These are phyloP conservation scores for Verbena officinalis DNA, from an alignment of 257 asterid species.

Conservation along the genomic window DNA sequence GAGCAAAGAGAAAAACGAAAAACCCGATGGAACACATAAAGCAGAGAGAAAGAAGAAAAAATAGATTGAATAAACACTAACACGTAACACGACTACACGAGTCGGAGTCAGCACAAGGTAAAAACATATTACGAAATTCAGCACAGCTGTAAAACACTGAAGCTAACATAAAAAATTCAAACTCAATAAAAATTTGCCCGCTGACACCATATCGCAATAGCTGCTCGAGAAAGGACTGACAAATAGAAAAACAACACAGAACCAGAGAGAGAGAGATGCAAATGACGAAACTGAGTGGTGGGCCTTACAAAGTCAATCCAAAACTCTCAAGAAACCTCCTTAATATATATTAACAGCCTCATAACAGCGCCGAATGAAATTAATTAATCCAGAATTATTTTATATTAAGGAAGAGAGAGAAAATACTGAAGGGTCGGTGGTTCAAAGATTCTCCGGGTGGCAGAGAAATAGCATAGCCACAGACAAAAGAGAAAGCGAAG, in stretches of 20 bases:
- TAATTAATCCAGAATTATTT: conserved; percentile 27
- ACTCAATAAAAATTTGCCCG: background rate
- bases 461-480: conserved; percentile 42
- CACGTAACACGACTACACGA: conserved; percentile 43
- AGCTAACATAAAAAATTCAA: conserved; percentile 8
- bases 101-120: conserved; percentile 10
- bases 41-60: background rate
- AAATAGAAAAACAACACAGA: background rate
- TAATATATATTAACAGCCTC: background rate
- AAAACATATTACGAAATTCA: background rate
- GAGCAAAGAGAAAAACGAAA: background rate
- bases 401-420: conserved; percentile 2
- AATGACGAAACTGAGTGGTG: conserved; percentile 18
- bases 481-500: conserved; percentile 37
- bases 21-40: background rate
- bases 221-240: conserved; percentile 26
- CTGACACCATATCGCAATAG: conserved; percentile 19
- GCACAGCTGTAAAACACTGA: conserved; percentile 10
- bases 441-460: conserved; percentile 51
- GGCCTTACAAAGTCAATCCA: conserved; percentile 39
- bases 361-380: conserved; percentile 13
- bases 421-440: conserved; percentile 26
- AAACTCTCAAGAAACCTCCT: conserved; percentile 22
- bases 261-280: conserved; percentile 12
- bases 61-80: conserved; percentile 30